Evolutionary conservation across 345 rosid genomes (phyloP).

Genomic region (Diplotaxis tenuifolia): DNA sequence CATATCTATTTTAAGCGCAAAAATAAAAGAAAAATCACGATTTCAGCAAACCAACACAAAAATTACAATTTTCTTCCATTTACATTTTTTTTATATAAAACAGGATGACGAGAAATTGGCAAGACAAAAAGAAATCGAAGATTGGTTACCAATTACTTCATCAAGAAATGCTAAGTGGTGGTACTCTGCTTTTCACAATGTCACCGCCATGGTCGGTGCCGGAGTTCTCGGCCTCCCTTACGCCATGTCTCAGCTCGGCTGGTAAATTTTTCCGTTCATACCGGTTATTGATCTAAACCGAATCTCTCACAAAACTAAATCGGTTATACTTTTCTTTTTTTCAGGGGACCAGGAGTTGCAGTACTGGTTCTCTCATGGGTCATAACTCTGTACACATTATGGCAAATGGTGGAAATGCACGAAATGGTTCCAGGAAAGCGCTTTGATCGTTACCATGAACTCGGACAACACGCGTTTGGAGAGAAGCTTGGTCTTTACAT

Average conservation of each 20-base stretch:
- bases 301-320: background rate
- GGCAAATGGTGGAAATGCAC: conserved; percentile 95
- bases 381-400: conserved; percentile 47
- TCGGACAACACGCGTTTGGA: conserved; percentile 77
- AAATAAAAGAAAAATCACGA: background rate
- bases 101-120: conserved; percentile 28
- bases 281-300: background rate
- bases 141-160: conserved; percentile 72
- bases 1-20: background rate
- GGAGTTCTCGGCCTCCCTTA: conserved; percentile 80
- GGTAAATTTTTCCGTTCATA: conserved; percentile 36
- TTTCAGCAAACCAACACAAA: background rate
- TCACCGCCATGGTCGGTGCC: conserved; percentile 88
- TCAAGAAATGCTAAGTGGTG: conserved; percentile 79
- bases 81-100: conserved; percentile 5
- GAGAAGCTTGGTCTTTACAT: conserved; percentile 78
- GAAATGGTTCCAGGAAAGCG: conserved; percentile 75
- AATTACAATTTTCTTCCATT: background rate
- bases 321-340: background rate
- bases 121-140: conserved; percentile 58
- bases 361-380: conserved; percentile 30
- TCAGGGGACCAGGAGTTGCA: conserved; percentile 36
- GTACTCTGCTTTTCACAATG: conserved; percentile 85
- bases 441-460: conserved; percentile 78
- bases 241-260: conserved; percentile 75